These are phyloP conservation scores for Xanthoceras sorbifolium DNA, from an alignment of 345 rosid genomes.

Conservation along the genomic window DNA sequence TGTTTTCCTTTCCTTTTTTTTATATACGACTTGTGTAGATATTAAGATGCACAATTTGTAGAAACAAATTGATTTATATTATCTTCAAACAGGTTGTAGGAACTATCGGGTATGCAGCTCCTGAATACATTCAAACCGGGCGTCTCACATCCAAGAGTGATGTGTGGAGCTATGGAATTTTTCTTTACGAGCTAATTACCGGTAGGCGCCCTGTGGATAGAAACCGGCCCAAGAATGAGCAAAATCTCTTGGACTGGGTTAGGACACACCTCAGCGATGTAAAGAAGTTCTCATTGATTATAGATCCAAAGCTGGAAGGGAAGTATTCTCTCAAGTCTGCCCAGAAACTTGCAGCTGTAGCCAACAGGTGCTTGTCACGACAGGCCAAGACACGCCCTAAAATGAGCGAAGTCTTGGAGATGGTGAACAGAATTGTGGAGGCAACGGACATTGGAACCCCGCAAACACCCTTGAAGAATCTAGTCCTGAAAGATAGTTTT, in stretches of 20 bases:
- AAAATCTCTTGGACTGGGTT: slow-evolving; percentile 91
- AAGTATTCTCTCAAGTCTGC: slow-evolving; percentile 64
- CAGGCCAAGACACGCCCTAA: slow-evolving; percentile 72
- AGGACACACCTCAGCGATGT: slow-evolving; percentile 72
- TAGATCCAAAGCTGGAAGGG: slow-evolving; percentile 86
- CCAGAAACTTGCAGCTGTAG: slow-evolving; percentile 71
- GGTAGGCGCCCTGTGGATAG: slow-evolving; percentile 85
- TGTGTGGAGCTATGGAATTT: slow-evolving; percentile 91
- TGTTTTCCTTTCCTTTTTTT: not conserved
- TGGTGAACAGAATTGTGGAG: slow-evolving; percentile 64
- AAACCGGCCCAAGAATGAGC: slow-evolving; percentile 81
- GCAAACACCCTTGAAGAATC: slow-evolving; percentile 34
- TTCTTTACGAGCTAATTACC: slow-evolving; percentile 86
- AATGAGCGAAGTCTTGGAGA: slow-evolving; percentile 74
- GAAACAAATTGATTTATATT: slow-evolving; percentile 5
- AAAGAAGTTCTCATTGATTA: slow-evolving; percentile 66
- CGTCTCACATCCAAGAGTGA: slow-evolving; percentile 82
- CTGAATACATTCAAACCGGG: slow-evolving; percentile 86
- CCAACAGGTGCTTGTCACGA: slow-evolving; percentile 71
- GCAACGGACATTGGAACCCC: slow-evolving; percentile 44
- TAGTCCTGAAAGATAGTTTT: slow-evolving; percentile 29
- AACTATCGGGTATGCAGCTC: slow-evolving; percentile 96
- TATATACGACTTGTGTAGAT: not conserved
- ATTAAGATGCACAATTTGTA: not conserved
- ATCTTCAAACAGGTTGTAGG: slow-evolving; percentile 68